A percentile compares a stretch with the other conserved stretches of the same genome.
Evolutionary conservation across 371 early-diverging fungal species (phyloP).

Genomic region (Massospora cicadina): DNA sequence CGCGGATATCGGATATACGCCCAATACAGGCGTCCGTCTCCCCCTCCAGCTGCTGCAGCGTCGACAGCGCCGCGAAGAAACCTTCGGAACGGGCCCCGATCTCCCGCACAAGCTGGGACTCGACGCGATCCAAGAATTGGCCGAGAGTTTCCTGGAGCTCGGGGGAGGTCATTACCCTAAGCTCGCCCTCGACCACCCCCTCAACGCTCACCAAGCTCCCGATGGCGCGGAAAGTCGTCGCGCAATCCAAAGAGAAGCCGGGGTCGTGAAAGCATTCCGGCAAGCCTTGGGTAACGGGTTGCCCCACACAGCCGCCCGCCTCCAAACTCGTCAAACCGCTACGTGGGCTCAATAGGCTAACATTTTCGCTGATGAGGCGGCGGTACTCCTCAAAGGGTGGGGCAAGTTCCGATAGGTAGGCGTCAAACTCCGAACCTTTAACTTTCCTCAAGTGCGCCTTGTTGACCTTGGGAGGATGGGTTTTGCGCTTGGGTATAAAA

Average conservation of each 20-base stretch:
- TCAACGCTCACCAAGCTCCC: background rate
- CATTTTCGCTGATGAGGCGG: background rate
- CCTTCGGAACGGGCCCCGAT: background rate
- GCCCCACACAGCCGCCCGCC: background rate
- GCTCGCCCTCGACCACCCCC: background rate
- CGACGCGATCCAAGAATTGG: background rate
- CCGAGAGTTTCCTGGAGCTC: background rate
- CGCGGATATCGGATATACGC: background rate
- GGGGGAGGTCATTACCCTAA: background rate
- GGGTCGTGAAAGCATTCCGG: background rate
- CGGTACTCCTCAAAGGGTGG: background rate
- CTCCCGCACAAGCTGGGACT: background rate
- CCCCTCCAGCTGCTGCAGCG: background rate
- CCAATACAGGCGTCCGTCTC: background rate
- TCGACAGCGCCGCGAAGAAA: background rate
- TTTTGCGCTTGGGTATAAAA: background rate
- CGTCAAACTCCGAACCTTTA: background rate
- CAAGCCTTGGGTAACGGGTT: background rate
- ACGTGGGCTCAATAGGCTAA: background rate
- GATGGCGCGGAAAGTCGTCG: background rate
- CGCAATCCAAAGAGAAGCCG: background rate
- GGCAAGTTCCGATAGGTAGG: background rate
- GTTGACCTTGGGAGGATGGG: background rate
- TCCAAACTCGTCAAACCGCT: background rate
- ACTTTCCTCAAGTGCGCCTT: background rate